Conservation (phyloP, 1,284 basidiomycete species). For the Pseudozyma thailandica region DNA sequence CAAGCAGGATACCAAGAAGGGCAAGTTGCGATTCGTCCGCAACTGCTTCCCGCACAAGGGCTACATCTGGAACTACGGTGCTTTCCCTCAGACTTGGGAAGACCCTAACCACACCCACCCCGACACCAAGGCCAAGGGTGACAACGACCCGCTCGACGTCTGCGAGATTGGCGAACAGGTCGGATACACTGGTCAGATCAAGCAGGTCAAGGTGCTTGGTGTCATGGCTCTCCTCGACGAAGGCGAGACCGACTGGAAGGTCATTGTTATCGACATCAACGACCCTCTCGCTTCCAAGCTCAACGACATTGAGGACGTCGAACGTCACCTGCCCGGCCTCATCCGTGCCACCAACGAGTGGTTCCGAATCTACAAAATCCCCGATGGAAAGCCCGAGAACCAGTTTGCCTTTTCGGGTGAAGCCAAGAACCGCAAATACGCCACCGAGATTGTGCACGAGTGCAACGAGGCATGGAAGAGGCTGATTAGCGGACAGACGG, state of each 20-base stretch:
- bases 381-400: conserved; percentile 99
- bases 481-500: conserved; percentile 80
- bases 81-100: conserved; percentile 99
- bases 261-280: conserved; percentile 86
- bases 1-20: conserved; percentile 97
- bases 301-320: conserved; percentile 99
- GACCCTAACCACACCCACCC: conserved; percentile 87
- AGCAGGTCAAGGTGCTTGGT: conserved; percentile 99
- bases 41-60: conserved; percentile 99
- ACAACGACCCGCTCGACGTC: conserved; percentile 99
- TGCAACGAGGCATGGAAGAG: conserved; percentile 99
- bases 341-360: conserved; percentile 83
- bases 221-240: conserved; percentile 87
- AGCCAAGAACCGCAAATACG: conserved; percentile 97
- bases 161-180: conserved; percentile 99
- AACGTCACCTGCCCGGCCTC: conserved; percentile 95
- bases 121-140: conserved; percentile 98
- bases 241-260: conserved; percentile 67
- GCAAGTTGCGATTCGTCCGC: conserved; percentile 94
- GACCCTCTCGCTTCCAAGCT: conserved; percentile 96
- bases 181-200: conserved; percentile 96
- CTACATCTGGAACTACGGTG: conserved; percentile 73
- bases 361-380: conserved; percentile 88
- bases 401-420: conserved; percentile 99
- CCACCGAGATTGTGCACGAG: conserved; percentile 97